These are phyloP conservation scores for Echites panduratus DNA, from an alignment of 257 asterid genomes.

Conservation along the genomic window DNA sequence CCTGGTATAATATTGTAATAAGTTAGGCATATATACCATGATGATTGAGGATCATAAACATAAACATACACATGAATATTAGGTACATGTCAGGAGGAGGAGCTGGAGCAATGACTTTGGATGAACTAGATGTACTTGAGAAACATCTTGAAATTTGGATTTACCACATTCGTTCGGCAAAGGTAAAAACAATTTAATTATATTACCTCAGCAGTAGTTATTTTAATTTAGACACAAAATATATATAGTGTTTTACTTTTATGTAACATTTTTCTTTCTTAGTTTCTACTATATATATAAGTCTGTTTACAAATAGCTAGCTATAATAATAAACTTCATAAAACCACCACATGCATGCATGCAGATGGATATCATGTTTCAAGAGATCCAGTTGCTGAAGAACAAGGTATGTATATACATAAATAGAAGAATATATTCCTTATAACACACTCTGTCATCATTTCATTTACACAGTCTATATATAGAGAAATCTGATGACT, in stretches of 20 bases:
- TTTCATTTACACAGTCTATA: not conserved
- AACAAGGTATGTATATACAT: constrained; percentile 44
- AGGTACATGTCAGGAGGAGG: constrained; percentile 83
- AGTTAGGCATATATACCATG: too few relatives aligned
- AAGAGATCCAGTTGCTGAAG: constrained; percentile 76
- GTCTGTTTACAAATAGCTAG: not conserved
- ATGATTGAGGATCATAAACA: too few relatives aligned
- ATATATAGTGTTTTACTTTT: too few relatives aligned
- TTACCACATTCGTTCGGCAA: constrained; percentile 68
- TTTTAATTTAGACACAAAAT: not conserved
- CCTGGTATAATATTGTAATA: too few relatives aligned
- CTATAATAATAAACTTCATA: not conserved
- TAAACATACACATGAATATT: not conserved
- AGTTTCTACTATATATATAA: not conserved
- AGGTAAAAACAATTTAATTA: constrained; percentile 35
- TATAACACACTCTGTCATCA: too few relatives aligned
- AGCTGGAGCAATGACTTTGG: constrained; percentile 59
- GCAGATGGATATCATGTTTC: constrained; percentile 84
- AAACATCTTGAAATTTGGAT: constrained; percentile 76
- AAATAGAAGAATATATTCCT: too few relatives aligned
- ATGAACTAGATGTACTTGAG: constrained; percentile 59
- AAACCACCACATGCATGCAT: constrained; percentile 1
- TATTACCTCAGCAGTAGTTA: not conserved
- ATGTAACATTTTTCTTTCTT: not conserved
- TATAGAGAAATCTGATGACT: not conserved